Evolutionary conservation across 441 rosid species (phyloP), one percentile per base, ranked within the genome.

Genomic region (Euphorbia celastroides): DNA sequence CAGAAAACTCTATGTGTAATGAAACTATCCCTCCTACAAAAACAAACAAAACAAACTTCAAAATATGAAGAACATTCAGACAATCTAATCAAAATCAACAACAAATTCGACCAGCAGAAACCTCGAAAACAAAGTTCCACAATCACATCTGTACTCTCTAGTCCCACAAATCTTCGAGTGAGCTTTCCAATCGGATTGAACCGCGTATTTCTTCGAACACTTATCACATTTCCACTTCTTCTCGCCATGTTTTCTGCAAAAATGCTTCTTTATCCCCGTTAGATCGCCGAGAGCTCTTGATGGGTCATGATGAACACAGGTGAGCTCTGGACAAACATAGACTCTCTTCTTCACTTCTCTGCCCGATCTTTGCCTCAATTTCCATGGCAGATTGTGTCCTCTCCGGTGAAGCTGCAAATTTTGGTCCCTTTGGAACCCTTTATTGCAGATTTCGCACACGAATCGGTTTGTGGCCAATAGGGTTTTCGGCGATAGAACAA

Each of bases 241-340:
- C n/a, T n/a, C n/a, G n/a, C n/a, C n/a, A n/a, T n/a, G n/a, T n/a
- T n/a, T n/a, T n/a, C n/a, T n/a, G n/a, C 80, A 90, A 68, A 90
- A 93, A 74, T 93, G 98, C 77, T 93, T 93, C 88, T 93, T 93
- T 36, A 93, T 90, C n/a, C 98, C 98, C 0, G 97, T 93, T 12
- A 93, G 86, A 81, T 93, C 98, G 1, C 98, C 98, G 0, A 93
- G 70, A 26, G 98, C 98, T 65, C 97, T 79, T 7, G 87, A 77
- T 0, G 97, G 98, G 32, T 93, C 88, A 60, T 93, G 97, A 71
- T 93, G 98, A 22, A 93, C 97, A 66, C 97, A 93, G 3, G 82
- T 67, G 0, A 75, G 57, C 26, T 88, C 98, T 0, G 97, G 98
- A 73, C 98, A 93, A 17, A 93, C 92, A n/a, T 92, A 92, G 5